These are phyloP conservation scores for Lichtheimia ornata DNA, from an alignment of 371 early-diverging fungal species.

Conservation along the genomic window DNA sequence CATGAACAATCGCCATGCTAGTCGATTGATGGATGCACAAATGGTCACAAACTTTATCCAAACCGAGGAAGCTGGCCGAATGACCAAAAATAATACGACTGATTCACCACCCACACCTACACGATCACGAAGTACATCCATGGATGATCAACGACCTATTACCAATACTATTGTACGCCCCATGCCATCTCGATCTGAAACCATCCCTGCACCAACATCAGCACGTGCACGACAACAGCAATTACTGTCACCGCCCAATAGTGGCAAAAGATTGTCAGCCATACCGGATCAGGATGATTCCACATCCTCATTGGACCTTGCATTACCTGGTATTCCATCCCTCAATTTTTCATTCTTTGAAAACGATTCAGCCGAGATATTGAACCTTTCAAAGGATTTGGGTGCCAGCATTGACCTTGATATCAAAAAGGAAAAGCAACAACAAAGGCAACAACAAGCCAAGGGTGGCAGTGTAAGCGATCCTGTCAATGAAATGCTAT, in stretches of 20 bases:
- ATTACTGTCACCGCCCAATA: conserved; percentile 9
- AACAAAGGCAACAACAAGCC: conserved; percentile 6
- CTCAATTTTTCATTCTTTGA: conserved; percentile 49
- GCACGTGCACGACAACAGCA: conserved; percentile 6
- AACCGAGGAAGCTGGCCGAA: conserved; percentile 6
- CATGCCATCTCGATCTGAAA: conserved; percentile 8
- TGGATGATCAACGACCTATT: conserved; percentile 15
- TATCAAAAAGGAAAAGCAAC: conserved; percentile 11
- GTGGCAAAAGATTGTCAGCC: conserved; percentile 8
- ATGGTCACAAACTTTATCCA: conserved; percentile 18
- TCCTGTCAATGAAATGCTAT: not conserved
- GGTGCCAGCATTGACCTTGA: conserved; percentile 33
- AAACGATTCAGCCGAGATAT: conserved; percentile 43
- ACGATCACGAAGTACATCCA: conserved; percentile 40
- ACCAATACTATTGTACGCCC: not conserved
- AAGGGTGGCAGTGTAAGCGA: not conserved
- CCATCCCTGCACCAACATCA: conserved; percentile 1
- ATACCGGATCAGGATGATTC: conserved; percentile 16
- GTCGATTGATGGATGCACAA: conserved; percentile 20
- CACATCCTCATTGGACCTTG: conserved; percentile 21
- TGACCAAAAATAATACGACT: not conserved
- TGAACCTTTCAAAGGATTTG: conserved; percentile 42
- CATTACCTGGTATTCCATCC: conserved; percentile 24
- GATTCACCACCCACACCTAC: conserved; percentile 29
- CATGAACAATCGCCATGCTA: conserved; percentile 20